These are phyloP conservation scores for Fusarium setosum DNA, from an alignment of 2,329 filamentous ascomycete genomes.

Conservation along the genomic window DNA sequence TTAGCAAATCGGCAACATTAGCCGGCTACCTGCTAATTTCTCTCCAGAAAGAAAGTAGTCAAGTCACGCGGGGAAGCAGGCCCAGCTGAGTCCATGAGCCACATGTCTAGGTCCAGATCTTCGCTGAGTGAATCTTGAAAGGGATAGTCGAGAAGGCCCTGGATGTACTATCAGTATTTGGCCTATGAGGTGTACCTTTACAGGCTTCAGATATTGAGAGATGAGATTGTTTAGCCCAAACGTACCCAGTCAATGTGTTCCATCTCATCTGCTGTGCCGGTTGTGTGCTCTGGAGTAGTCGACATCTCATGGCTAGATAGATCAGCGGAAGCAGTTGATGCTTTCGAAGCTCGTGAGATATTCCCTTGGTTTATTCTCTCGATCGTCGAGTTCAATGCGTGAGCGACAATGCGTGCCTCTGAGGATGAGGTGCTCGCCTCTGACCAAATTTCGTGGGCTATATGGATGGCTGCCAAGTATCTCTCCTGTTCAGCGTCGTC, in stretches of 20 bases:
- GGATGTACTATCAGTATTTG: not conserved
- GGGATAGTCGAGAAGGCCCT: slow-evolving; percentile 30
- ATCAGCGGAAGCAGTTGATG: not conserved
- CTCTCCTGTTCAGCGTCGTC: not conserved
- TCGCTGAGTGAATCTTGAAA: not conserved
- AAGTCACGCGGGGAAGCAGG: not conserved
- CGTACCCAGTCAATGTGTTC: slow-evolving; percentile 39
- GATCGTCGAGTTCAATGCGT: slow-evolving; percentile 35
- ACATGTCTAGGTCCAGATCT: slow-evolving; percentile 25
- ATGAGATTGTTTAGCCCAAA: too few relatives aligned
- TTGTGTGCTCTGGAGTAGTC: too few relatives aligned
- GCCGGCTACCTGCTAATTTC: not conserved
- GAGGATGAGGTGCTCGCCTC: slow-evolving; percentile 9
- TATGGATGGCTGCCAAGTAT: slow-evolving; percentile 26
- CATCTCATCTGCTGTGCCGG: slow-evolving; percentile 6
- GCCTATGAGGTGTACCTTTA: fast-evolving
- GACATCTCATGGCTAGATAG: too few relatives aligned
- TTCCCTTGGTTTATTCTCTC: slow-evolving; percentile 4
- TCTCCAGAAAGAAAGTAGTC: not conserved
- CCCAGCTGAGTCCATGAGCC: slow-evolving; percentile 20
- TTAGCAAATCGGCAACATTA: not conserved
- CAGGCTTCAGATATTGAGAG: not conserved
- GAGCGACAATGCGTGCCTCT: slow-evolving; percentile 34
- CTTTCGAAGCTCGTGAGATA: fast-evolving
- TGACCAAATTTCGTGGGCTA: slow-evolving; percentile 37